Evolutionary conservation across 1,284 basidiomycete species (phyloP).

Genomic region (Ceratobasidium papillatum): DNA sequence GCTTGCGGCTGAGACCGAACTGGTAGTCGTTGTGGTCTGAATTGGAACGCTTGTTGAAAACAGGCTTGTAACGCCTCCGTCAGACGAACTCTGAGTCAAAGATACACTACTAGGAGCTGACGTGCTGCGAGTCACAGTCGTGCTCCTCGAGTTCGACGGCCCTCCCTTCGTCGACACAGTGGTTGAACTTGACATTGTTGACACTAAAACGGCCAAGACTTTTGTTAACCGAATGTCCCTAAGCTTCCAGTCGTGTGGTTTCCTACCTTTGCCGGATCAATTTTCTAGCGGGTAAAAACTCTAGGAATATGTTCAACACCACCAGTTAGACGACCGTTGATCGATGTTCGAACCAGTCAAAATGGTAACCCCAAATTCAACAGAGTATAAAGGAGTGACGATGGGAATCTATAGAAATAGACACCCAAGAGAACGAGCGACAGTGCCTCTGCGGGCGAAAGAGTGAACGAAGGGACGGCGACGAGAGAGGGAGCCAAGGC

Average conservation of each 20-base stretch:
- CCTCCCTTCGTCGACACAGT: background rate
- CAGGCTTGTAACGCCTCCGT: too few relatives aligned
- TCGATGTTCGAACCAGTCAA: background rate
- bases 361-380: background rate
- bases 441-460: background rate
- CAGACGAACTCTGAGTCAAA: background rate
- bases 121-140: background rate
- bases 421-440: background rate
- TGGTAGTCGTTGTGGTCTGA: background rate
- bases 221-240: background rate
- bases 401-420: background rate
- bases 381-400: background rate
- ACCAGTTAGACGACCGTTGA: background rate
- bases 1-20: background rate
- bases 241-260: background rate
- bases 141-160: background rate
- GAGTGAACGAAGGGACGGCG: background rate
- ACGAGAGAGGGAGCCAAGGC: background rate
- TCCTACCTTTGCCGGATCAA: background rate
- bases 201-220: slow-evolving; percentile 1
- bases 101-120: background rate
- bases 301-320: background rate
- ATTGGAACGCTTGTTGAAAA: background rate
- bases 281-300: background rate
- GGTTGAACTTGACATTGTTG: background rate